These are phyloP conservation scores for Plasmodium adleri DNA, from an alignment of 169 alveolate genomes.

Conservation along the genomic window DNA sequence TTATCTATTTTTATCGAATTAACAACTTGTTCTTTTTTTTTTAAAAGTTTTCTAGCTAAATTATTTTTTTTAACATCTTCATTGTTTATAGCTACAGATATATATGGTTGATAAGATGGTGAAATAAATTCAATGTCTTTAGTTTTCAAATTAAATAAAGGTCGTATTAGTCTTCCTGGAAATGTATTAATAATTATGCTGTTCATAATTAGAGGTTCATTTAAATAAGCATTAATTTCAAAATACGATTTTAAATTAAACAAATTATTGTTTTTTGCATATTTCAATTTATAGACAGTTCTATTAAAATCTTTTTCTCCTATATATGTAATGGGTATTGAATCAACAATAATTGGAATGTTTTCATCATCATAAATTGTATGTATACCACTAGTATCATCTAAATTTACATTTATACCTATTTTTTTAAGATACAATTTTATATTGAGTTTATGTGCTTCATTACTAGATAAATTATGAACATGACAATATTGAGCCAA, in stretches of 20 bases:
- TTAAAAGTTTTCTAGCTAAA: slow-evolving; percentile 35
- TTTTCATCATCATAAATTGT: slow-evolving; percentile 51
- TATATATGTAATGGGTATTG: slow-evolving; percentile 79
- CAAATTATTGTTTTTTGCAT: slow-evolving; percentile 70
- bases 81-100: slow-evolving; percentile 91
- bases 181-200: slow-evolving; percentile 95
- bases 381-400: slow-evolving; percentile 73
- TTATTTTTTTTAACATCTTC: slow-evolving; percentile 77
- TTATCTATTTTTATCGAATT: slow-evolving; percentile 12
- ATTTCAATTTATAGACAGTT: slow-evolving; percentile 53
- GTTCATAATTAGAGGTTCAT: slow-evolving; percentile 78
- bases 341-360: slow-evolving; percentile 74
- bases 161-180: slow-evolving; percentile 98
- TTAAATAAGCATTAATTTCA: slow-evolving; percentile 64
- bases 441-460: slow-evolving; percentile 63
- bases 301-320: slow-evolving; percentile 85
- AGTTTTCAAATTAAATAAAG: slow-evolving; percentile 93
- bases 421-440: slow-evolving; percentile 71
- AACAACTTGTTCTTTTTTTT: slow-evolving; percentile 34
- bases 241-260: slow-evolving; percentile 59
- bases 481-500: slow-evolving; percentile 91
- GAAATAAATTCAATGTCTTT: slow-evolving; percentile 96
- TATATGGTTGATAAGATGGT: slow-evolving; percentile 96
- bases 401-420: slow-evolving; percentile 49
- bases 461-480: slow-evolving; percentile 46